Base-by-base conservation (phyloP, 306 rosid genomes). In the Coriaria nepalensis region DNA sequence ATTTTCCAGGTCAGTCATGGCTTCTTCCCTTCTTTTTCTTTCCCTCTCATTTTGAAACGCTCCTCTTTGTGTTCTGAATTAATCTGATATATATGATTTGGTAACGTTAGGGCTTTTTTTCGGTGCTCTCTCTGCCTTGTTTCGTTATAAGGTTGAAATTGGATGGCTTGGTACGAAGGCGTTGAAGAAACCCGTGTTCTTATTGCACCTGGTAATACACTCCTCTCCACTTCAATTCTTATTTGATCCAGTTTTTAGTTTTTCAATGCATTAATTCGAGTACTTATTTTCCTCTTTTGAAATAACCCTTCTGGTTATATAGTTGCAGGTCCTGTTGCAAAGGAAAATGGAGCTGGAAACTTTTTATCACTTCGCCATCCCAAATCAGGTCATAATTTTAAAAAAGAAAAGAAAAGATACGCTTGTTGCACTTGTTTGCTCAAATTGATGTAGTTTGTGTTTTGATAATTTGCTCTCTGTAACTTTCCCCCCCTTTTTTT, bases 311-410 rank as follows among this genome's bases (percentile, higher is more conserved):
- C 29, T 20, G 29, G 29, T 1, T 20, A 20, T 20, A 1, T 20
- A 20, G 29, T 33, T 68, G 38, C 74, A 88, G 97, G 72, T 66
- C 62, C 69, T 55, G 73, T 68, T 45, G 49, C 49, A 13, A 29
- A 55, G 59, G 83, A 70, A 74, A 52, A 73, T 70, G 79, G 71
- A 33, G 43, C 29, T 20, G 95, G 93, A 44, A 65, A 36, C 8
- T 45, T 77, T 55, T 60, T 84, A 13, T 58, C 56, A 2, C 87
- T 90, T 33, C 85, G 93, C 50, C 93, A 81, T 69, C 94, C 97
- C 43, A 81, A 81, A 62, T 74, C 82, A 45, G 95, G 97, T 84
- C 29, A 20, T 20, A 55, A 45, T 32, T 41, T 53, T 33, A 3
- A 45, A 11, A 0, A 47, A 9, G 5, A n/a, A 13, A 35, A 15